Evolutionary conservation across 495 filamentous ascomycete genomes (phyloP), one percentile per base, ranked within the genome.

Genomic region (Tuber borchii): DNA sequence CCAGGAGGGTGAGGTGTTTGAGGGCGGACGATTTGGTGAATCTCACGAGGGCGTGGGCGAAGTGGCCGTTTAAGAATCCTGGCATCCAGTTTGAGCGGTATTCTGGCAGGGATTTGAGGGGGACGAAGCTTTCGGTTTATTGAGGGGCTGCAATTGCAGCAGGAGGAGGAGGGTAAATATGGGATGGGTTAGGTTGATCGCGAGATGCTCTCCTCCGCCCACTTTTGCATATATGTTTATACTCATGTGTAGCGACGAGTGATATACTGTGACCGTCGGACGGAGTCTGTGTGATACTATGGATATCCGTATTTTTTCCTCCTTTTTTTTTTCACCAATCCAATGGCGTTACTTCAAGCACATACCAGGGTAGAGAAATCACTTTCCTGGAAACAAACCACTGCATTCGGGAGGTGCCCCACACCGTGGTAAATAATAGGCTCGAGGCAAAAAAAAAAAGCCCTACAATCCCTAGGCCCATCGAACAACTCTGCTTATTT

Each of bases 21-120:
- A 86, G 82, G 34, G 75, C 81, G 73, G 75, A 76, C 37, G 87
- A 90, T 83, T 77, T 87, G 56, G 80, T 86, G n/a, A 86, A 87
- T 69, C 78, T 91, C 9, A 44, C 86, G 2, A 83, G 86, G 75
- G 84, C 85, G 17, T 91, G 87, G 86, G 83, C 86, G 82, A 80
- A 84, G 44, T 91, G 90, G 89, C 89, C 89, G n/a, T 90, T 89
- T 42, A 77, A 43, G 22, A 5, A 31, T 19, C 26, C 26, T 5
- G 3, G 4, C n/a, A 14, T n/a, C 51, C 9, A n/a, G 14, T 65
- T 65, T 65, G n/a, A 34, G 4, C 22, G 9, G 48, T 4, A 34
- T 17, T 2, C 17, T 2, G 14, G 2, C 12, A 31, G 26, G 3
- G 26, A 31, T 61, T 8, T n/a, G 9, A 31, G 51, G 51, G 12